Base-by-base conservation (phyloP, 192 early-diverging fungal species). In the Backusella luteola region DNA sequence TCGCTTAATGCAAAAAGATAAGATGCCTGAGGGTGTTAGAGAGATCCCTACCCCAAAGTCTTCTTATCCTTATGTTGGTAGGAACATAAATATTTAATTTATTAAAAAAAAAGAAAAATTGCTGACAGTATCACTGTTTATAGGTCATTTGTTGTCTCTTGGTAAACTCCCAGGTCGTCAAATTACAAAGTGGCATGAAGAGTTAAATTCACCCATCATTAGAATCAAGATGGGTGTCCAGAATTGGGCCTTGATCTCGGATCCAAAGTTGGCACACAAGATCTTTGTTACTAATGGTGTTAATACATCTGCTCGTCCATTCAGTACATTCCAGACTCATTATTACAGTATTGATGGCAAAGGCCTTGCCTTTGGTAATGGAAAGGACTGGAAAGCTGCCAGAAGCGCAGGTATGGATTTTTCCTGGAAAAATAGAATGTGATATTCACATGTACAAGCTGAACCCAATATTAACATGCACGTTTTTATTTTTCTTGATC, bases 31-130 rank as follows among this genome's bases (percentile, higher is more conserved):
- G 41, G 35, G 35, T 29, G 23, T 29, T 29, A 63, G 26, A 63
- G 56, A 74, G 26, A 34, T 74, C 2, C 73, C 73, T 66, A 74
- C 36, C 1, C 73, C 73, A 12, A 26, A 56, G 9, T 34, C n/a
- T 15, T 21, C 53, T 8, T 73, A 73, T 36, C 73, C 73, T 38
- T 73, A 73, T 73, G 15, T 66, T 59, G 73, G 73, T 71, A 71
- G 19, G 23, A 67, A 17, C 1, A 67, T 12, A 15, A 17, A 34
- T 67, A 19, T 35, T 14, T 67, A 29, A 17, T 17, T 12, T 4
- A 34, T 66, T 11, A 6, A 56, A 29, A 26, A 19, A 15, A 34
- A 14, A 35, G 32, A 34, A 34, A 67, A 38, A 38, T 7, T 9
- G 38, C 38, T 38, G 11, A 38, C 38, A 38, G 8, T 0, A 38